phyloP scores from a whole-genome alignment of 257 asterid species.

The Apocynum venetum region DNA sequence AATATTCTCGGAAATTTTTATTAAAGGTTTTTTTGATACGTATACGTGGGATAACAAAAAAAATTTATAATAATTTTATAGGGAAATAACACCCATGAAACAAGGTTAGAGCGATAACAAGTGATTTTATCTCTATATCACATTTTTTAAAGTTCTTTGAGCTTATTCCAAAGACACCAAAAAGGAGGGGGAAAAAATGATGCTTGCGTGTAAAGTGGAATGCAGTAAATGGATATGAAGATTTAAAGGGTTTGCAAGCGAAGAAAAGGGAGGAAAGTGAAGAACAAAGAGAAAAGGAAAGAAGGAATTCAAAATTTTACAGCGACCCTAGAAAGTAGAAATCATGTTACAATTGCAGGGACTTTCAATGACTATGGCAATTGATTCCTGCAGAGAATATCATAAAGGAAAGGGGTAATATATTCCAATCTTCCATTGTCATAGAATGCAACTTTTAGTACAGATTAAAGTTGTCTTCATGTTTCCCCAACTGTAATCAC shows the following conservation, averaged over 20 bases:
- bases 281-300: slow-evolving; percentile 8
- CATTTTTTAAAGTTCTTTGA: no score
- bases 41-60: no score
- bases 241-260: neutral
- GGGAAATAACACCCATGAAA: no score
- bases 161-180: no score
- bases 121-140: no score
- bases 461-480: slow-evolving; percentile 24
- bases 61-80: no score
- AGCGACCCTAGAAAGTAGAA: slow-evolving; percentile 9
- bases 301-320: slow-evolving; percentile 11
- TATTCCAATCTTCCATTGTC: slow-evolving; percentile 37
- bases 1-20: no score
- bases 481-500: slow-evolving; percentile 7
- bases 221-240: neutral
- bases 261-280: neutral
- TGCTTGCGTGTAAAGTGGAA: neutral
- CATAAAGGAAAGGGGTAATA: slow-evolving; percentile 35
- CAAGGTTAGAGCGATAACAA: no score
- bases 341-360: slow-evolving; percentile 11
- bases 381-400: slow-evolving; percentile 42
- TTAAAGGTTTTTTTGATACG: no score
- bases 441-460: slow-evolving; percentile 44
- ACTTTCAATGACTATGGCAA: slow-evolving; percentile 36
- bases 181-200: neutral